Evolutionary conservation across 2,329 filamentous ascomycete species (phyloP).

Genomic region (Graphilbum ipis-grandicollis): DNA sequence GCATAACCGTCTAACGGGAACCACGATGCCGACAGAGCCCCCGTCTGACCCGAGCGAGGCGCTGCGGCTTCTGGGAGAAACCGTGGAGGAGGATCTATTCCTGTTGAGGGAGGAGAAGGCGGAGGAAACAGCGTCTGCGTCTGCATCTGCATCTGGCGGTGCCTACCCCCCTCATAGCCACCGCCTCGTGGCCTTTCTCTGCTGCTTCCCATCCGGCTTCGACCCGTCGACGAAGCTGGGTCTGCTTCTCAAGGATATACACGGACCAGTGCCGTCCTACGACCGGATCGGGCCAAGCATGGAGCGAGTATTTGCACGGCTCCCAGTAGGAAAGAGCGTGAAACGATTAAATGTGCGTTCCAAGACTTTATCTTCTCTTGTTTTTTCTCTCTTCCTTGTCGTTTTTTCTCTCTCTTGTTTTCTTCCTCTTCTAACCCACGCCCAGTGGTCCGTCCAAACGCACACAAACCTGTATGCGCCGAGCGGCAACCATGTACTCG

Average conservation of each 20-base stretch:
- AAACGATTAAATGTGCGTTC: conserved; percentile 32
- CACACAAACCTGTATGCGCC: conserved; percentile 22
- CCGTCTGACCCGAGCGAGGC: conserved; percentile 13
- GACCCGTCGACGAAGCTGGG: conserved; percentile 32
- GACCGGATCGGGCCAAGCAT: conserved; percentile 36
- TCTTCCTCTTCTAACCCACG: too few species aligned
- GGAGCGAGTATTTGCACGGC: conserved; percentile 32
- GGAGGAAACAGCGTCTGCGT: conserved; percentile 12
- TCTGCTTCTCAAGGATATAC: conserved; percentile 28
- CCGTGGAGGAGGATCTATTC: conserved; percentile 37
- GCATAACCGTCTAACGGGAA: conserved; percentile 22
- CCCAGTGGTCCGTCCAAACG: conserved; percentile 34
- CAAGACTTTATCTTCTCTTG: too few species aligned
- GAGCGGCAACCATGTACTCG: conserved; percentile 18
- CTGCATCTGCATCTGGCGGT: not conserved
- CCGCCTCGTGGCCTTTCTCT: conserved; percentile 27
- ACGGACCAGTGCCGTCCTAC: conserved; percentile 33
- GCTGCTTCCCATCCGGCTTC: conserved; percentile 35
- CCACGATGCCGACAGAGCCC: conserved; percentile 13
- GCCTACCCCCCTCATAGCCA: conserved; percentile 14
- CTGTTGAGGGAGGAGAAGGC: conserved; percentile 22
- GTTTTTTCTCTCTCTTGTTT: too few species aligned
- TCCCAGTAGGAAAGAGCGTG: conserved; percentile 29
- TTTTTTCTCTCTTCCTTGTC: too few species aligned
- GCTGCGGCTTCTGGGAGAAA: conserved; percentile 17